Evolutionary conservation across 23 red algal genomes (phyloP).

Genomic region (Gracilaria vermiculophylla): DNA sequence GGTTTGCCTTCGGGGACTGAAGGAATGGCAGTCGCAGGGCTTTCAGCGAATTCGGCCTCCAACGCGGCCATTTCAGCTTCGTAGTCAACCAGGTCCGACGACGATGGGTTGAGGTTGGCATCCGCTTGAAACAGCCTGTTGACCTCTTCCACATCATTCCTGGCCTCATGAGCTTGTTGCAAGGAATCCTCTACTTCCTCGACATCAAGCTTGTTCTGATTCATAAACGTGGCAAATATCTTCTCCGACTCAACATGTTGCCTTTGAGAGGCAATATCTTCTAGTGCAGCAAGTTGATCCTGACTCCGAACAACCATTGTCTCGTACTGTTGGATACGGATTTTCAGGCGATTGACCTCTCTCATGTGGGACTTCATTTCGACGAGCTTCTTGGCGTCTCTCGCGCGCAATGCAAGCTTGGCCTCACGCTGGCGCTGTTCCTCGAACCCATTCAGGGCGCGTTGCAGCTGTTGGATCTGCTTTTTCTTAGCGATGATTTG

Average conservation of each 20-base stretch:
- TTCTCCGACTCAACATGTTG: constrained; percentile 19
- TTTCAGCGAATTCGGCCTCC: constrained; percentile 38
- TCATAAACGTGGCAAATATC: constrained; percentile 10
- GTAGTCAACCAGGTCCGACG: constrained; percentile 16
- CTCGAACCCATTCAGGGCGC: constrained; percentile 35
- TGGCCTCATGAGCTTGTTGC: constrained; percentile 17
- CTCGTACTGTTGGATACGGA: constrained; percentile 29
- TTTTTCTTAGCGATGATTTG: constrained; percentile 38
- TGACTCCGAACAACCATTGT: constrained; percentile 17
- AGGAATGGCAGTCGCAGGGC: constrained; percentile 11
- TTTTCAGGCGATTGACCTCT: constrained; percentile 39
- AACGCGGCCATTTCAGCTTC: constrained; percentile 22
- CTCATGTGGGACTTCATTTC: constrained; percentile 20
- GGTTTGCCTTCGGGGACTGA: constrained; percentile 5
- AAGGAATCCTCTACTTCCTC: constrained; percentile 39
- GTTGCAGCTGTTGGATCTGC: constrained; percentile 36
- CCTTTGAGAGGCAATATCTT: constrained; percentile 31
- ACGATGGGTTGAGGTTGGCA: constrained; percentile 16
- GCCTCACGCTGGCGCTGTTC: constrained; percentile 44
- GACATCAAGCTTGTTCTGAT: constrained; percentile 3
- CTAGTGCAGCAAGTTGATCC: constrained; percentile 31
- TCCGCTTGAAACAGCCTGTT: constrained; percentile 18
- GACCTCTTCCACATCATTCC: not conserved
- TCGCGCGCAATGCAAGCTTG: constrained; percentile 21
- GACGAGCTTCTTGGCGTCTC: constrained; percentile 21